These are phyloP conservation scores for Phialophora macrospora DNA, from an alignment of 2,329 filamentous ascomycete species.

Conservation along the genomic window DNA sequence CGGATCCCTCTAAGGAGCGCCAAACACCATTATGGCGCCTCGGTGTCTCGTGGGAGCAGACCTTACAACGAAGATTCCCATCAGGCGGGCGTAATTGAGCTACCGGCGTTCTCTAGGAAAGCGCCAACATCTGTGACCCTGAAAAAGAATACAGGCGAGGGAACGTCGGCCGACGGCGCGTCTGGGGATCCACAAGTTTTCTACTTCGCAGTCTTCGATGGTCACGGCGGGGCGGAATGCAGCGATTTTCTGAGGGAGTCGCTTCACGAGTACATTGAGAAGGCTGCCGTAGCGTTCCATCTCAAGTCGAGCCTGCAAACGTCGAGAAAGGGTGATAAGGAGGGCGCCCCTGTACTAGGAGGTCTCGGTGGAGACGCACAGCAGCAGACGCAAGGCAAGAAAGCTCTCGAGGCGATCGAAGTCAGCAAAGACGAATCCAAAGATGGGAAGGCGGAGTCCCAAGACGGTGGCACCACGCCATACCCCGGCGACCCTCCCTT, in stretches of 20 bases:
- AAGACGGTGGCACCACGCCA: conserved; percentile 17
- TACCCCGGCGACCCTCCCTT: conserved; percentile 50
- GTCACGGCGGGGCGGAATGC: conserved; percentile 89
- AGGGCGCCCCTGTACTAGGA: conserved; percentile 8
- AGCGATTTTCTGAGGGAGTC: conserved; percentile 83
- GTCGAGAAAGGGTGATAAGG: conserved; percentile 28
- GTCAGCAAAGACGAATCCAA: conserved; percentile 18
- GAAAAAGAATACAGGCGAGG: conserved; percentile 38
- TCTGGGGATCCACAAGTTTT: conserved; percentile 94
- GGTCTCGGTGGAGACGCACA: conserved; percentile 24
- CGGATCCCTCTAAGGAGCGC: conserved; percentile 91
- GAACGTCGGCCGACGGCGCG: conserved; percentile 70
- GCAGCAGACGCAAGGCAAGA: conserved; percentile 26
- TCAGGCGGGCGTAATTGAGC: conserved; percentile 89
- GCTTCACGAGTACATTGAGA: conserved; percentile 86
- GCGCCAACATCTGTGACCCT: conserved; percentile 68
- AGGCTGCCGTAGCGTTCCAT: conserved; percentile 75
- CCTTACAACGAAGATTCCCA: conserved; percentile 92
- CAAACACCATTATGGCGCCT: conserved; percentile 92
- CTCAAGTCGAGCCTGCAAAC: conserved; percentile 73
- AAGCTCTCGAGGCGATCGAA: conserved; percentile 27
- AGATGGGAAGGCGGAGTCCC: conserved; percentile 43
- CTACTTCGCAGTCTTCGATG: conserved; percentile 96
- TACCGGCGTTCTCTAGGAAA: conserved; percentile 89
- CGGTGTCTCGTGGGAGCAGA: conserved; percentile 77